Base-by-base conservation (phyloP, 2,329 filamentous ascomycete genomes). In the Fusarium torulosum region DNA sequence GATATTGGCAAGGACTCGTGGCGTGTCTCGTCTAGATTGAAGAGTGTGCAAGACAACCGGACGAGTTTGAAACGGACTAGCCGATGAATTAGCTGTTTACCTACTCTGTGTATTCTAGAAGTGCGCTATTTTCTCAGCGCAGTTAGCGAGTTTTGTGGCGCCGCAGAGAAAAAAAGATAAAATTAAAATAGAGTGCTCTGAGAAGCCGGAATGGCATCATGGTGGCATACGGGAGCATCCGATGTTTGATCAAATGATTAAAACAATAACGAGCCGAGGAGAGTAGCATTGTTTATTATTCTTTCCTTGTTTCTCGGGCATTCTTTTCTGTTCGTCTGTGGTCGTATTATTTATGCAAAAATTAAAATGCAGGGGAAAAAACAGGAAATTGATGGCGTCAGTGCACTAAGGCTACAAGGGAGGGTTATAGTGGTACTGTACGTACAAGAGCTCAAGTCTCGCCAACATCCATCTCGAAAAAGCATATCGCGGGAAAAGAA, bases 341-440 rank as follows among this genome's bases (percentile, higher is more conserved):
- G 20, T 15, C 1, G 23, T 37, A 17, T 51, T 51, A 25, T 61
- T 61, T 61, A 53, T 53, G 31, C 33, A 44, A 38, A 29, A 56
- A 35, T 27, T 27, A 29, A 35, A 43, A 63, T 63, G 59, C 60
- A 63, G 59, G 60, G 38, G 44, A 17, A 43, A 55, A 58, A 63
- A 59, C 60, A 64, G 52, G 60, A 63, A 52, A 51, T 33, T 23
- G 40, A 64, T 63, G 59, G 60, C 60, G 60, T 63, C 60, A 63
- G 51, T 45, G 59, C 59, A 46, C 59, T 38, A 59, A 45, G 31
- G 17, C 27, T 43, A 63, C 41, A 63, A 37, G 58, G 59, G 43
- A 45, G 52, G 52, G 60, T 45, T 63, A 33, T 58, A 63, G 59
- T 45, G 25, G 42, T 53, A n/a, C n/a, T n/a, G n/a, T n/a, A n/a